Evolutionary conservation across 2,329 filamentous ascomycete species (phyloP), one percentile per base, ranked within the genome.

Genomic region (Cladophialophora psammophila): DNA sequence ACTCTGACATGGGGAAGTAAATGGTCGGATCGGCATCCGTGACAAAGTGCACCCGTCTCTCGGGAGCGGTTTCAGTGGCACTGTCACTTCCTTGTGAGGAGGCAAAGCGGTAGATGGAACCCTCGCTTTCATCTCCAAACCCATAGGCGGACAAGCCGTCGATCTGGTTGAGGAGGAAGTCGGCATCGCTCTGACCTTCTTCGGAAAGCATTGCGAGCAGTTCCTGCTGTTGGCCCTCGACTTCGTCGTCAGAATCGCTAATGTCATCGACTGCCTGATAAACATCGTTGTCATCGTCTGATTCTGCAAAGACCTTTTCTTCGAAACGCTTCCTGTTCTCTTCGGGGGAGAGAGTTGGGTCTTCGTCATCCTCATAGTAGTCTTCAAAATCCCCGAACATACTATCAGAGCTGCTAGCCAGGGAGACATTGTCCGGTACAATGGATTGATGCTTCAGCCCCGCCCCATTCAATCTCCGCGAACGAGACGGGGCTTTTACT

Each of bases 221-320:
- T 54, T 71, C 67, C 40, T 72, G 67, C 56, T 72, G 64, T 52
- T 73, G 77, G 74, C 91, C 86, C 64, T 94, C 87, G 83, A 91
- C 87, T 71, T 91, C 87, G 78, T 94, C 90, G 77, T 94, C 91
- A 70, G 92, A 90, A 69, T 94, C 91, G 72, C 87, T 91, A 68
- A 96, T 90, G 59, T 93, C 87, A 75, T 94, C 91, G 67, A 96
- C 90, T 42, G 85, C 90, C 1, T 88, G 91, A 77, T 93, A 93
- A 75, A 72, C 56, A 66, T 73, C 74, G 73, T 77, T 72, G 75
- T 76, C 72, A 75, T 79, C 64, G 74, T 76, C 66, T 73, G 77
- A 42, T 68, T 70, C 38, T 66, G 59, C 60, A 69, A 74, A 69
- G 68, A 72, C 57, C 65, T 69, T 60, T 20, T 59, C 58, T 52